Evolutionary conservation across 345 rosid species (phyloP).

Genomic region (Acer saccharum): DNA sequence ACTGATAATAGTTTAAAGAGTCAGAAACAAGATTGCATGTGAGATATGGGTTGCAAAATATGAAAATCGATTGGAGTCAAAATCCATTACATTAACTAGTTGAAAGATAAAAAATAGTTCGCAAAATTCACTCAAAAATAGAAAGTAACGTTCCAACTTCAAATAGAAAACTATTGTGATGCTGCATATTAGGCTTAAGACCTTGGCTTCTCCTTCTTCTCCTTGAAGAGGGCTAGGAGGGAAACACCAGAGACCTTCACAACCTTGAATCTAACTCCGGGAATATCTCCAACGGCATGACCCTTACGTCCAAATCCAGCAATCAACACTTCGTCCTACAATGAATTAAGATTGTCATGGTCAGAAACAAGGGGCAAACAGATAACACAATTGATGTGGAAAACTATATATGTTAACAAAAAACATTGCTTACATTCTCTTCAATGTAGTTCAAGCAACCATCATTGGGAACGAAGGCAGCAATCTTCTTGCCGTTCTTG

Average conservation of each 20-base stretch:
- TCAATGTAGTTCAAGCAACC: slow-evolving; percentile 96
- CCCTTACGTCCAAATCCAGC: slow-evolving; percentile 88
- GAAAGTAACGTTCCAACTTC: slow-evolving; percentile 11
- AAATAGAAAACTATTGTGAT: not conserved
- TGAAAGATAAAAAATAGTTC: slow-evolving; percentile 13
- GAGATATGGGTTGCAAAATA: not conserved
- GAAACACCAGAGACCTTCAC: slow-evolving; percentile 88
- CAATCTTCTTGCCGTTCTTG: slow-evolving; percentile 94
- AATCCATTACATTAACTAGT: slow-evolving; percentile 12
- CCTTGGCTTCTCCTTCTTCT: slow-evolving; percentile 89
- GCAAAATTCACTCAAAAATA: slow-evolving; percentile 15
- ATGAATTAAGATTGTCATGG: not conserved
- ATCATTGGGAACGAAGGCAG: slow-evolving; percentile 95
- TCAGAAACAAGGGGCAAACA: not conserved
- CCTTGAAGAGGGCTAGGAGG: slow-evolving; percentile 75
- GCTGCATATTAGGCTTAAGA: slow-evolving; percentile 34
- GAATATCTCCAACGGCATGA: slow-evolving; percentile 88
- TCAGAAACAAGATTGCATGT: too few species aligned
- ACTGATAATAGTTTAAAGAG: too few species aligned
- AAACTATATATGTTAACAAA: not conserved
- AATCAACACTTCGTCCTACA: slow-evolving; percentile 75
- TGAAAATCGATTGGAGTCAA: not conserved
- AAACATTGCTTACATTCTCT: slow-evolving; percentile 64
- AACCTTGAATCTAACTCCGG: slow-evolving; percentile 87
- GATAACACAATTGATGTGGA: not conserved